Conservation (phyloP, 768 basidiomycete genomes). For the Myochromella boudieri region DNA sequence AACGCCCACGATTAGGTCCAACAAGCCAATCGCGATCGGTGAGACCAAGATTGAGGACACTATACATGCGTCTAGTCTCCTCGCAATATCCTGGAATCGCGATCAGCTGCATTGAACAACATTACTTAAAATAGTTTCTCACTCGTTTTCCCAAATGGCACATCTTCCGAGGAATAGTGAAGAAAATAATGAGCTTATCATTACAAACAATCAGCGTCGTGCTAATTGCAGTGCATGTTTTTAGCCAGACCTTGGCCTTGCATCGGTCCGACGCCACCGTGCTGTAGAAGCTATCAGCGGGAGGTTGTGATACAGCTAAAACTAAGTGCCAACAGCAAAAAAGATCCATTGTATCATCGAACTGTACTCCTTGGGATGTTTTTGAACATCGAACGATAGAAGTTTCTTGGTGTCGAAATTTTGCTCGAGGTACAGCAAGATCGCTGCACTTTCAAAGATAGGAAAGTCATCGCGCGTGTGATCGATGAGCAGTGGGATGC, state of each 20-base stretch:
- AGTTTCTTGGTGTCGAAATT: slow-evolving; percentile 68
- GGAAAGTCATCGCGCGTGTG: slow-evolving; percentile 57
- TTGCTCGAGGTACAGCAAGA: slow-evolving; percentile 79
- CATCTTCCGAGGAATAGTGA: slow-evolving; percentile 60
- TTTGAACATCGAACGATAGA: slow-evolving; percentile 60
- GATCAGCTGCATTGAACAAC: slow-evolving; percentile 15
- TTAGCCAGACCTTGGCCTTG: slow-evolving; percentile 58
- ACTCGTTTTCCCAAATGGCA: slow-evolving; percentile 71
- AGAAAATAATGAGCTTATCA: slow-evolving; percentile 76
- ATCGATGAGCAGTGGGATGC: slow-evolving; percentile 71
- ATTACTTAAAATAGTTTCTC: too few species aligned
- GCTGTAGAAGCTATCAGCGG: slow-evolving; percentile 41
- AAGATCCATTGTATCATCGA: slow-evolving; percentile 87
- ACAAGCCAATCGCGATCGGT: slow-evolving; percentile 74
- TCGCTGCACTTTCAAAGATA: slow-evolving; percentile 80
- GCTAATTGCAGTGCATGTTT: not conserved
- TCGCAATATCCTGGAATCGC: slow-evolving; percentile 61
- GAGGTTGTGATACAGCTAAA: too few species aligned
- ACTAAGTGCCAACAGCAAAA: slow-evolving; percentile 54
- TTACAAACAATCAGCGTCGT: not conserved
- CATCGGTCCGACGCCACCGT: slow-evolving; percentile 87
- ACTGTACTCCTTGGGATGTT: slow-evolving; percentile 59
- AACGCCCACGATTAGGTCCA: slow-evolving; percentile 69
- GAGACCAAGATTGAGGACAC: slow-evolving; percentile 82
- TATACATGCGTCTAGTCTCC: slow-evolving; percentile 81